Evolutionary conservation across 2,329 filamentous ascomycete species (phyloP).

Genomic region (Teratosphaeria gauchensis): DNA sequence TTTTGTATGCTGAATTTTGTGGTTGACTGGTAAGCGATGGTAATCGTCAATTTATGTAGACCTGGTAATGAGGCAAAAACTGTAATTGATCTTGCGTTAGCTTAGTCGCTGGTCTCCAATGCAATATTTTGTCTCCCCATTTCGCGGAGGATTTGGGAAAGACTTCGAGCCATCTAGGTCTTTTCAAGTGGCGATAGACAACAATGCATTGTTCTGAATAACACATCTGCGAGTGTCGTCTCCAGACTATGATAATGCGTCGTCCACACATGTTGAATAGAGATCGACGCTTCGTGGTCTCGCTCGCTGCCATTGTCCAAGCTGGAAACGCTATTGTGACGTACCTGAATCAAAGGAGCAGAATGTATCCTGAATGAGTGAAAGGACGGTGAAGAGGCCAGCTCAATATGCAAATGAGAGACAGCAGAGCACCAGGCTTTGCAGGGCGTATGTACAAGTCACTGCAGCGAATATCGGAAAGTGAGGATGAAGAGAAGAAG

Average conservation of each 20-base stretch:
- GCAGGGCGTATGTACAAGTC: neutral
- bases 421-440: neutral
- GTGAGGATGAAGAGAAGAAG: neutral
- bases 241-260: neutral
- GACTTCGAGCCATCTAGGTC: neutral
- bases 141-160: neutral
- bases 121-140: neutral
- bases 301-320: neutral
- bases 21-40: neutral
- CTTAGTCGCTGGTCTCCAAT: neutral
- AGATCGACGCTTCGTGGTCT: neutral
- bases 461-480: neutral
- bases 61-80: neutral
- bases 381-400: neutral
- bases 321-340: neutral
- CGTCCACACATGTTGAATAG: neutral
- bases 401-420: neutral
- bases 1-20: neutral
- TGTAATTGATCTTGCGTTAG: neutral
- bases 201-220: neutral
- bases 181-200: neutral
- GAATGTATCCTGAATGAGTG: neutral
- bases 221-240: neutral
- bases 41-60: neutral
- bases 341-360: neutral